phyloP scores from a whole-genome alignment of 2,329 filamentous ascomycete genomes.

The Graphiopsis chlorocephala region DNA sequence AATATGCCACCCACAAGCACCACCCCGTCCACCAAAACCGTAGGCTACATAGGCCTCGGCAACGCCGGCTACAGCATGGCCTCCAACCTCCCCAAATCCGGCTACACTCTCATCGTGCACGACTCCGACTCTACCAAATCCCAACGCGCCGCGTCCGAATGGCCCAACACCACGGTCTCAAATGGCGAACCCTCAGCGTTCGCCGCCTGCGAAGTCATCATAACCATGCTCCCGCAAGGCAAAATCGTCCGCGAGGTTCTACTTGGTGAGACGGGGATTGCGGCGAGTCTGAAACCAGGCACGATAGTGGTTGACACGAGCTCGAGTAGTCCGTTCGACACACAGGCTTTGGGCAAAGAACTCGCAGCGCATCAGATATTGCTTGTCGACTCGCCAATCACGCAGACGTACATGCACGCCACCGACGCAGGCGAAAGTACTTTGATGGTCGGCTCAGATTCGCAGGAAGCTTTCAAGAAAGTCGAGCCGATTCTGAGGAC shows the following conservation, averaged over 20 bases:
- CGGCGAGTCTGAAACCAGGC: constrained; percentile 30
- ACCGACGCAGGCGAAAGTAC: constrained; percentile 36
- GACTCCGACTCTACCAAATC: constrained; percentile 30
- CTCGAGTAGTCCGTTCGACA: constrained; percentile 38
- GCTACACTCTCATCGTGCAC: constrained; percentile 33
- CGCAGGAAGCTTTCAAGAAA: constrained; percentile 29
- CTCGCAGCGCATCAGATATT: constrained; percentile 31
- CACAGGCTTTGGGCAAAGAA: constrained; percentile 33
- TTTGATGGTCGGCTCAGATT: constrained; percentile 36
- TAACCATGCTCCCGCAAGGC: constrained; percentile 39
- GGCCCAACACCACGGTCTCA: constrained; percentile 31
- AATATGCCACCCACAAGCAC: constrained; percentile 6
- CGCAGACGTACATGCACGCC: constrained; percentile 38
- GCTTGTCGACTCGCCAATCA: constrained; percentile 38
- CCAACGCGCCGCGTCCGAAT: constrained; percentile 26
- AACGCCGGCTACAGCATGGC: constrained; percentile 36
- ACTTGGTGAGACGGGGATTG: constrained; percentile 31
- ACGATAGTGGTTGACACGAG: constrained; percentile 37
- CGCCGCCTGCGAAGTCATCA: constrained; percentile 34
- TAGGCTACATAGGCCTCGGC: constrained; percentile 37
- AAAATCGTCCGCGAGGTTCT: constrained; percentile 35
- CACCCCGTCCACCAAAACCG: constrained; percentile 23
- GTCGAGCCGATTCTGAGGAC: constrained; percentile 34
- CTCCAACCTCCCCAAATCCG: constrained; percentile 34
- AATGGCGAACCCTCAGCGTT: constrained; percentile 29